Evolutionary conservation across 2,329 filamentous ascomycete genomes (phyloP).

Genomic region (Didymellaceae sp.): DNA sequence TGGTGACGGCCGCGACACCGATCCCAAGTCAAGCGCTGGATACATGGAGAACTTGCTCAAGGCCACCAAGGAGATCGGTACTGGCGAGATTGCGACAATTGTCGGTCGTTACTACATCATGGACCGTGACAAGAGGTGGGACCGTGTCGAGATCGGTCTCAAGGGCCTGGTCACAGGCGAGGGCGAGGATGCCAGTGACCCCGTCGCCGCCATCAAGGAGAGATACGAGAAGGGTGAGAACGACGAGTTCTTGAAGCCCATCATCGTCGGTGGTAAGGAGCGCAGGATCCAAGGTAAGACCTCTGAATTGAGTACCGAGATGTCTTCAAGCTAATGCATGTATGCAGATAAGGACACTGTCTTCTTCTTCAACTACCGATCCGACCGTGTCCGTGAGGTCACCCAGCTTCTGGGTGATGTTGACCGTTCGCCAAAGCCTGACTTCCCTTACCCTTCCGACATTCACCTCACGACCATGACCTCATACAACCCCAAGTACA

Average conservation of each 20-base stretch:
- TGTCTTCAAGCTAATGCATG: constrained; percentile 36
- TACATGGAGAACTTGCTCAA: constrained; percentile 89
- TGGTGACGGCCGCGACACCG: constrained; percentile 95
- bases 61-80: constrained; percentile 80
- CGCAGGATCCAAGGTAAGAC: constrained; percentile 77
- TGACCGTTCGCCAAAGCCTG: constrained; percentile 86
- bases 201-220: constrained; percentile 83
- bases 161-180: constrained; percentile 86
- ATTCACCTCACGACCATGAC: constrained; percentile 94
- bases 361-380: constrained; percentile 99
- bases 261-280: constrained; percentile 89
- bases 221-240: constrained; percentile 87
- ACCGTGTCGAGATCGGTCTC: constrained; percentile 86
- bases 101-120: constrained; percentile 98
- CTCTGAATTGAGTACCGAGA: constrained; percentile 32
- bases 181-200: constrained; percentile 84
- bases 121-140: constrained; percentile 99
- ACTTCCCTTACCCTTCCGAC: constrained; percentile 94
- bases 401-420: constrained; percentile 91
- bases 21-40: constrained; percentile 88
- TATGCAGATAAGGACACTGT: constrained; percentile 82
- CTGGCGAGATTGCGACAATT: constrained; percentile 87
- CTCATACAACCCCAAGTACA: constrained; percentile 94
- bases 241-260: constrained; percentile 98
- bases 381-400: constrained; percentile 94